Evolutionary conservation across 2,329 filamentous ascomycete species (phyloP).

Genomic region (Lachnellula willkommii): DNA sequence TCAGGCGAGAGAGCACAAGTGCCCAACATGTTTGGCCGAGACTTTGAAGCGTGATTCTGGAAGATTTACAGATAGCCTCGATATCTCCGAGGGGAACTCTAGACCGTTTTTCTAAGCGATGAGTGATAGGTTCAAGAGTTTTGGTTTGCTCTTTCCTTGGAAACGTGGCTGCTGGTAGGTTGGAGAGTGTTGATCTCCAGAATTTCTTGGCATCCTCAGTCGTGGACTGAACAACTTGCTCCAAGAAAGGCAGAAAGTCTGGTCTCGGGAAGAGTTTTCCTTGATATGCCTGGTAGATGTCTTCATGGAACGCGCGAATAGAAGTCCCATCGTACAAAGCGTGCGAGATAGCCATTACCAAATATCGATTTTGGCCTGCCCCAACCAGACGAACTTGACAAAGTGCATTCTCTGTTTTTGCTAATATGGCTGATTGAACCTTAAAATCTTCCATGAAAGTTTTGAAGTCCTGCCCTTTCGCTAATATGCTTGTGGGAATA

Average conservation of each 20-base stretch:
- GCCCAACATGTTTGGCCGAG: constrained; percentile 75
- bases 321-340: constrained; percentile 90
- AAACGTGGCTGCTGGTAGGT: constrained; percentile 39
- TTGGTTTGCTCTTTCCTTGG: constrained; percentile 26
- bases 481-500: neutral
- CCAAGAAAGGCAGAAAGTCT: constrained; percentile 49
- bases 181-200: constrained; percentile 65
- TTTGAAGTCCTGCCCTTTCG: constrained; percentile 10
- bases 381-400: constrained; percentile 45
- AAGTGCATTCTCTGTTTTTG: constrained; percentile 35
- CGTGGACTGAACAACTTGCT: constrained; percentile 34
- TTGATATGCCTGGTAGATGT: constrained; percentile 62
- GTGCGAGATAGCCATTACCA: constrained; percentile 71
- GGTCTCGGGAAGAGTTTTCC: constrained; percentile 39
- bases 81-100: constrained; percentile 38
- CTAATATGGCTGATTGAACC: constrained; percentile 34
- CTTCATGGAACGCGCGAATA: constrained; percentile 64
- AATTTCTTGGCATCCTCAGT: constrained; percentile 51
- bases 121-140: constrained; percentile 5
- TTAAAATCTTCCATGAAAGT: constrained; percentile 39
- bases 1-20: constrained; percentile 58
- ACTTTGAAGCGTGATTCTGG: constrained; percentile 68
- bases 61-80: constrained; percentile 56
- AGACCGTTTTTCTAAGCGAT: constrained; percentile 45
- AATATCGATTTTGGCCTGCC: constrained; percentile 34